Evolutionary conservation across 208 protist species (phyloP).

Genomic region (Leishmania turanica): DNA sequence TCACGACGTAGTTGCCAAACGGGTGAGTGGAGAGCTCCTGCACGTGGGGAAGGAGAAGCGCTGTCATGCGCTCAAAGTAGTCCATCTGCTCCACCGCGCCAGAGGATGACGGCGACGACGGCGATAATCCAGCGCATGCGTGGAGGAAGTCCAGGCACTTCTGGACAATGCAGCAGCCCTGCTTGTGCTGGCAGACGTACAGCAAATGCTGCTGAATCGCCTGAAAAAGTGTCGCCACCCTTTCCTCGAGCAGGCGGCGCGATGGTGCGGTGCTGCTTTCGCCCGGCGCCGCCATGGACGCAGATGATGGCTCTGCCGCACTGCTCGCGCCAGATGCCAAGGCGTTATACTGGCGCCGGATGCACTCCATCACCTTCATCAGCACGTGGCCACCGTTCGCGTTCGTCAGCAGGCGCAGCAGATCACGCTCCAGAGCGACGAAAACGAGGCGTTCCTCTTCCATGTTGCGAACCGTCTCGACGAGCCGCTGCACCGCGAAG

Average conservation of each 20-base stretch:
- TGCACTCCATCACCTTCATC: constrained; percentile 68
- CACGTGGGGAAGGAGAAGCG: constrained; percentile 62
- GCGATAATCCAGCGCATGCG: constrained; percentile 17
- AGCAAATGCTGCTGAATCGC: constrained; percentile 58
- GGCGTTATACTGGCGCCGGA: constrained; percentile 35
- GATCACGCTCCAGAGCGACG: constrained; percentile 33
- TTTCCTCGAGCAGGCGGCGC: constrained; percentile 25
- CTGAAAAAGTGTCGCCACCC: constrained; percentile 41
- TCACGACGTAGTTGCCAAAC: constrained; percentile 98
- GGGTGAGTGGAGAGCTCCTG: constrained; percentile 87
- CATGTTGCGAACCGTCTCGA: constrained; percentile 86
- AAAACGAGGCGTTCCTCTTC: constrained; percentile 79
- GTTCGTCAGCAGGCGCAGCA: constrained; percentile 92
- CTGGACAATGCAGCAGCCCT: constrained; percentile 95
- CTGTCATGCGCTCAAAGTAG: constrained; percentile 45
- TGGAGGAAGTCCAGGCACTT: constrained; percentile 92
- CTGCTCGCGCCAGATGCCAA: neutral
- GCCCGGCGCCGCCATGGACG: neutral
- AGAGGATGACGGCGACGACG: neutral
- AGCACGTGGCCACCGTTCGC: constrained; percentile 97
- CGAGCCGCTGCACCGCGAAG: constrained; percentile 95
- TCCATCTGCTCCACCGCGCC: constrained; percentile 6
- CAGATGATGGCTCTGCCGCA: neutral
- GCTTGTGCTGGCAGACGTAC: constrained; percentile 43
- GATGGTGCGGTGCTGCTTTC: neutral